These are phyloP conservation scores for Chaetomium cochliodes DNA, from an alignment of 495 filamentous ascomycete species.

Conservation along the genomic window DNA sequence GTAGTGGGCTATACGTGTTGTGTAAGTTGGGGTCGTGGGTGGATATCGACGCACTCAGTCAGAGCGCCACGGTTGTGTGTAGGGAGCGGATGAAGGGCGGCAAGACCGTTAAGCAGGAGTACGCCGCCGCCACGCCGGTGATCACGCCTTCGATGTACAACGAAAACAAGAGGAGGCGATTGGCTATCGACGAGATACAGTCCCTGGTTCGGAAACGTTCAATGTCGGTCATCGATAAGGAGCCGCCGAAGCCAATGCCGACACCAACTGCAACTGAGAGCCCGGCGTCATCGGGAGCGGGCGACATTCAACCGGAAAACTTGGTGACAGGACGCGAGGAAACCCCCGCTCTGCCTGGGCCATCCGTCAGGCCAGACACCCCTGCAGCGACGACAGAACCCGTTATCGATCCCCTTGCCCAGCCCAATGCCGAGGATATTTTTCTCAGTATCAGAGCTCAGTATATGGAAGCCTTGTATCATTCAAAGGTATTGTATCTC, in stretches of 20 bases:
- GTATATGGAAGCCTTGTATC: constrained; percentile 86
- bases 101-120: constrained; percentile 16
- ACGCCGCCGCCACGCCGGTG: constrained; percentile 25
- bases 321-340: background rate
- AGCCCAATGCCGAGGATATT: constrained; percentile 60
- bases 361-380: background rate
- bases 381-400: constrained; percentile 11
- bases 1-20: constrained; percentile 63
- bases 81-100: constrained; percentile 26
- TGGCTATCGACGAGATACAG: constrained; percentile 56
- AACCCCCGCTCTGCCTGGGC: background rate
- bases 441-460: constrained; percentile 69
- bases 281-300: constrained; percentile 9
- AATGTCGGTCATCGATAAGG: constrained; percentile 36
- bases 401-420: constrained; percentile 34
- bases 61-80: constrained; percentile 43
- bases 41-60: constrained; percentile 49
- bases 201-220: constrained; percentile 33
- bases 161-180: constrained; percentile 47
- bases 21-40: constrained; percentile 69
- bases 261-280: background rate
- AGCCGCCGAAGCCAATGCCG: constrained; percentile 18
- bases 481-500: constrained; percentile 66
- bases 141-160: constrained; percentile 43
- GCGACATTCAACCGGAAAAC: constrained; percentile 9